Evolutionary conservation across 495 filamentous ascomycete species (phyloP), one percentile per base, ranked within the genome.

Genomic region (Penicillium cataractarum): DNA sequence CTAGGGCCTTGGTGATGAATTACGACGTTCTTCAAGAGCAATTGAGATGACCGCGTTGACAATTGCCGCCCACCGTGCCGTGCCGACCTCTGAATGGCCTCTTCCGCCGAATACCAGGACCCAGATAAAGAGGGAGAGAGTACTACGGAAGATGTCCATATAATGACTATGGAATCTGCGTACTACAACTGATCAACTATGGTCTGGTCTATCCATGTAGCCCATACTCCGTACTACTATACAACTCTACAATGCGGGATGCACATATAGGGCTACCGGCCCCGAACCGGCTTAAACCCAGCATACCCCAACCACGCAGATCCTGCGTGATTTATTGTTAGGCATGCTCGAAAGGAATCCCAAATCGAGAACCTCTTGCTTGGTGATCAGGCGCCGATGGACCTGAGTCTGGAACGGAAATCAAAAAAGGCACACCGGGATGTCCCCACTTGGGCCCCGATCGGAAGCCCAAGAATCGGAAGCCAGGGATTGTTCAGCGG

Each of bases 31-130:
- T 52, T 52, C 26, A 29, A n/a, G 49, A 32, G 29, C 26, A 21
- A 0, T 17, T 19, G 37, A 64, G 52, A 60, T 63, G 60, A 64
- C 60, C 63, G 64, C 39, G 48, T 67, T 72, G 57, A 15, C 42
- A 49, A 70, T 46, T 61, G 27, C 44, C 56, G 48, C 27, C 6
- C 44, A 32, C n/a, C 32, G 12, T 52, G n/a, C 37, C 24, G 39
- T 58, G 24, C 59, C 56, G 58, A 35, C 1, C 37, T 65, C 48
- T 73, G 70, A 71, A 69, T 71, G 69, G 66, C 59, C 54, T 69
- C 60, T 29, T 42, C 48, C 69, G 69, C 69, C 69, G 54, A 56
- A 56, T 31, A 35, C 21, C 4, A 56, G 51, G 54, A n/a, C 17
- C 13, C 26, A 19, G 13, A n/a, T n/a, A n/a, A n/a, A n/a, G 49